These are phyloP conservation scores for Diaporthe citrichinensis DNA, from an alignment of 2,329 filamentous ascomycete species.

Conservation along the genomic window DNA sequence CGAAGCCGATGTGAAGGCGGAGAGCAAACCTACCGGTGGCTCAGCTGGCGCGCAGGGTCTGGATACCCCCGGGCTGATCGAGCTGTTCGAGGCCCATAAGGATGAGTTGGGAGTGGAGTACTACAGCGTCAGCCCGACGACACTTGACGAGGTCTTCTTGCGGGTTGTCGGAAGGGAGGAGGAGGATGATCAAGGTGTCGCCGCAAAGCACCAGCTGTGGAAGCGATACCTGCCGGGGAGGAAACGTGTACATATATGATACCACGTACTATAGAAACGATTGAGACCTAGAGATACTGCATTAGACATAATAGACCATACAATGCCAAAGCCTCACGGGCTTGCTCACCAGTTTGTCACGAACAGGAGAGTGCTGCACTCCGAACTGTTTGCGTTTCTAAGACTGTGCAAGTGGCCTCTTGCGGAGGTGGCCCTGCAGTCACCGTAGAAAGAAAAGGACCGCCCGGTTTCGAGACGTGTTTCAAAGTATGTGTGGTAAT, in stretches of 20 bases:
- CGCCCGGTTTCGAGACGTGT: neutral
- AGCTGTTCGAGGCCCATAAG: conserved; percentile 78
- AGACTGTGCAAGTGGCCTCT: neutral
- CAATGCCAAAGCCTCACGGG: neutral
- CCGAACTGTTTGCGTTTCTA: neutral
- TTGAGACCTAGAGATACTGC: neutral
- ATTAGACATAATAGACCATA: conserved; percentile 18
- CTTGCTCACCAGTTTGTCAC: neutral
- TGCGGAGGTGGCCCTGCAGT: neutral
- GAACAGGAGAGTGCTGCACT: neutral
- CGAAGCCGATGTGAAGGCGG: neutral
- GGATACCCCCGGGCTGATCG: conserved; percentile 39
- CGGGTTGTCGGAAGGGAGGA: conserved; percentile 87
- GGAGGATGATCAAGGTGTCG: conserved; percentile 60
- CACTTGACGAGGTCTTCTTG: conserved; percentile 91
- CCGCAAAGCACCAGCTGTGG: conserved; percentile 41
- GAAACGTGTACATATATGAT: conserved; percentile 22
- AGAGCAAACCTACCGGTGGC: neutral
- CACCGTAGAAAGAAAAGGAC: too few species aligned
- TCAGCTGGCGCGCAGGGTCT: conserved; percentile 56
- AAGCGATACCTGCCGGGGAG: neutral
- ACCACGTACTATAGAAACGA: conserved; percentile 19
- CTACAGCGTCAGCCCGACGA: conserved; percentile 89
- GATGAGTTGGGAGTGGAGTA: conserved; percentile 81
- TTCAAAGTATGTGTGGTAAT: neutral